Percentiles rank a stretch among this genome's conserved stretches.
These are phyloP conservation scores for Monosporascus sp. DNA, from an alignment of 2,329 filamentous ascomycete genomes.

Conservation along the genomic window DNA sequence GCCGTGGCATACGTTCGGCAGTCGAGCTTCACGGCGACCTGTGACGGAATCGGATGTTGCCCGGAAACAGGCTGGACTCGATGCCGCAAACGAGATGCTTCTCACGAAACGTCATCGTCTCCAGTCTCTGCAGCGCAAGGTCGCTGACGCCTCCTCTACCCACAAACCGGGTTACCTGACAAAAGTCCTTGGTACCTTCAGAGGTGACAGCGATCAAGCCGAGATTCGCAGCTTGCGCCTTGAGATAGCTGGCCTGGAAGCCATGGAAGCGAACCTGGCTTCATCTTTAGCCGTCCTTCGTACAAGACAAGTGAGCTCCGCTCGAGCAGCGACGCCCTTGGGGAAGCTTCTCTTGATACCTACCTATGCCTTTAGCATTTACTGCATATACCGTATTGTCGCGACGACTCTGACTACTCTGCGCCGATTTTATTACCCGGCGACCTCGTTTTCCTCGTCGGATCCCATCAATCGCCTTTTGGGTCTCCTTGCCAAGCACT, in stretches of 20 bases:
- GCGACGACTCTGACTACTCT: slow-evolving; percentile 65
- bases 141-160: slow-evolving; percentile 30
- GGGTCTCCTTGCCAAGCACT: slow-evolving; percentile 73
- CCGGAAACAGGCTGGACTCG: slow-evolving; percentile 72
- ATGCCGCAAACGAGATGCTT: slow-evolving; percentile 76
- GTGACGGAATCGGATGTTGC: slow-evolving; percentile 70
- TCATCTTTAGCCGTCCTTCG: slow-evolving; percentile 60
- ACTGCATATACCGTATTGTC: slow-evolving; percentile 78
- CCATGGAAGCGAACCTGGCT: slow-evolving; percentile 69
- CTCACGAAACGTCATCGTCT: slow-evolving; percentile 67
- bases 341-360: slow-evolving; percentile 59
- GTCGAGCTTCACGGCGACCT: slow-evolving; percentile 48
- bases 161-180: slow-evolving; percentile 59
- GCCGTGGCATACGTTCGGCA: slow-evolving; percentile 77
- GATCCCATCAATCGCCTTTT: slow-evolving; percentile 83
- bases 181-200: slow-evolving; percentile 67
- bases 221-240: slow-evolving; percentile 61
- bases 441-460: slow-evolving; percentile 56
- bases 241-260: slow-evolving; percentile 73
- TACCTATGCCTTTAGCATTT: slow-evolving; percentile 67
- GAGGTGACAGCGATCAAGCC: slow-evolving; percentile 54
- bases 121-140: slow-evolving; percentile 62
- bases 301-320: slow-evolving; percentile 56
- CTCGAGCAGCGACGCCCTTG: slow-evolving; percentile 59
- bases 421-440: slow-evolving; percentile 48